phyloP scores from a whole-genome alignment of 2,329 filamentous ascomycete genomes.

The Orbilia brochopaga region DNA sequence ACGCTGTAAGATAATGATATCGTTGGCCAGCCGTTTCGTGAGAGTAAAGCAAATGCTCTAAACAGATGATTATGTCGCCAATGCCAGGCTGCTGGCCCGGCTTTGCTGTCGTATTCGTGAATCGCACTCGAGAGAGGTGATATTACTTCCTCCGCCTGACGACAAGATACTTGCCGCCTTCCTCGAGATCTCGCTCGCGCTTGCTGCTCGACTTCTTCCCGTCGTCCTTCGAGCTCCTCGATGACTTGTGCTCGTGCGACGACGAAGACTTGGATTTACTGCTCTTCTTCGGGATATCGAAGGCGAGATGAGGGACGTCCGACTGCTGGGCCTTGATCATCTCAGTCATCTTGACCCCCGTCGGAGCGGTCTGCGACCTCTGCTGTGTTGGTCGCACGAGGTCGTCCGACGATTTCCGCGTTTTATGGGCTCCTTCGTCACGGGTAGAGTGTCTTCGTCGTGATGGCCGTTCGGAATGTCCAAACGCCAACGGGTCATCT shows the following conservation, averaged over 20 bases:
- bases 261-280: conserved; percentile 14
- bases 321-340: conserved; percentile 9
- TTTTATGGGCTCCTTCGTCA: conserved; percentile 25
- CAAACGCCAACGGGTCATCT: conserved; percentile 44
- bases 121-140: conserved; percentile 5
- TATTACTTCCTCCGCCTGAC: conserved; percentile 45
- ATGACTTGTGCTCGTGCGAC: conserved; percentile 1
- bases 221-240: conserved; percentile 26
- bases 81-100: conserved; percentile 22
- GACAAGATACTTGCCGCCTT: conserved; percentile 34
- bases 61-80: not conserved
- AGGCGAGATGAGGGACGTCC: conserved; percentile 35
- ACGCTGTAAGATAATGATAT: conserved; percentile 2
- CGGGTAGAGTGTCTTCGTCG: conserved; percentile 19
- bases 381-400: conserved; percentile 19
- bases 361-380: conserved; percentile 34
- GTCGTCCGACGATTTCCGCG: conserved; percentile 24
- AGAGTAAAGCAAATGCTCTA: conserved; percentile 12
- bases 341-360: conserved; percentile 3
- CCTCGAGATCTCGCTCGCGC: conserved; percentile 31
- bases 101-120: conserved; percentile 24
- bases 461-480: conserved; percentile 23
- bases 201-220: conserved; percentile 23
- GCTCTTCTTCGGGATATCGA: conserved; percentile 33
- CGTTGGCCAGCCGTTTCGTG: conserved; percentile 12